phyloP scores from a whole-genome alignment of 1,139 yeast species.

The Eremothecium gossypii region DNA sequence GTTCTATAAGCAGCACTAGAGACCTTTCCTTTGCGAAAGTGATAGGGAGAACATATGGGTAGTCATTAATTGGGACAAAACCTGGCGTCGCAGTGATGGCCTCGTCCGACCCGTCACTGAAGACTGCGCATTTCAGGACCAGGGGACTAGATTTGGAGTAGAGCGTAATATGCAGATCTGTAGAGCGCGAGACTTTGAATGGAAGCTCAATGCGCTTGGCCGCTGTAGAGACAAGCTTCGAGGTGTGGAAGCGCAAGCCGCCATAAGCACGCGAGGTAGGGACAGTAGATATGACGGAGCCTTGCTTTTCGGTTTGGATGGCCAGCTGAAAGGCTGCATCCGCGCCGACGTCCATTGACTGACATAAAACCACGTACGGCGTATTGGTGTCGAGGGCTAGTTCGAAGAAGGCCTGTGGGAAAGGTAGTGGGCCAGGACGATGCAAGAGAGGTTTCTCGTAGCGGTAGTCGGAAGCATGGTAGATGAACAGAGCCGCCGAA shows the following conservation, averaged over 20 bases:
- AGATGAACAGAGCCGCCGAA: slow-evolving; percentile 27
- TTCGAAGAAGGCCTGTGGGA: slow-evolving; percentile 17
- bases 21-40: slow-evolving; percentile 9
- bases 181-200: slow-evolving; percentile 2
- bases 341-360: slow-evolving; percentile 7
- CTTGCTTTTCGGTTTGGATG: not conserved
- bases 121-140: slow-evolving; percentile 24
- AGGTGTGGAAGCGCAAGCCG: slow-evolving; percentile 13
- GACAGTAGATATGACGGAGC: not conserved
- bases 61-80: slow-evolving; percentile 9
- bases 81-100: slow-evolving; percentile 11
- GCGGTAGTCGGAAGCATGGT: slow-evolving; percentile 28
- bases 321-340: not conserved
- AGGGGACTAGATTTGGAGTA: not conserved
- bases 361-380: slow-evolving; percentile 32
- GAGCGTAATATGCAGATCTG: slow-evolving; percentile 4
- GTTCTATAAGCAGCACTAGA: slow-evolving; percentile 10
- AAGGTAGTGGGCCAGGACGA: slow-evolving; percentile 20
- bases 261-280: slow-evolving; percentile 13
- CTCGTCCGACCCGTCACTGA: slow-evolving; percentile 17
- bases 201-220: slow-evolving; percentile 10
- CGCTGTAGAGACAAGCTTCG: slow-evolving; percentile 17
- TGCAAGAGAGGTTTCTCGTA: slow-evolving; percentile 28
- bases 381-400: slow-evolving; percentile 34
- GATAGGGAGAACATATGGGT: slow-evolving; percentile 10